phyloP scores from a whole-genome alignment of 2,329 filamentous ascomycete species.

The Metarhizium sp. region DNA sequence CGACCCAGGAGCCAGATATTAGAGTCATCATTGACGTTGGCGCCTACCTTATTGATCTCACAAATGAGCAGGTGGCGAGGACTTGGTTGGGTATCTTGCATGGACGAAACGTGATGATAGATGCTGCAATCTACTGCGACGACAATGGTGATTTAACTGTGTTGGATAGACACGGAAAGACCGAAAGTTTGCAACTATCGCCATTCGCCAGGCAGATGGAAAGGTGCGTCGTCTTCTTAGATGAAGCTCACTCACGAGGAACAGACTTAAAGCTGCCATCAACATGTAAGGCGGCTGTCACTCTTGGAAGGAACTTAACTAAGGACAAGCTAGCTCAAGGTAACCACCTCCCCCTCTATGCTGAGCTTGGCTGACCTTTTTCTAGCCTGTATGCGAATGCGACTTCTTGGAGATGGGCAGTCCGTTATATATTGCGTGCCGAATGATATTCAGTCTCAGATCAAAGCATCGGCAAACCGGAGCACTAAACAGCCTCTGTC shows the following conservation, averaged over 20 bases:
- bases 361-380: no score
- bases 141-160: constrained; percentile 44
- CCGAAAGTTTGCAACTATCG: constrained; percentile 45
- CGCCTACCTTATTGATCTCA: constrained; percentile 55
- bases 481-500: constrained; percentile 29
- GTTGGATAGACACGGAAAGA: constrained; percentile 33
- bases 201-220: constrained; percentile 46
- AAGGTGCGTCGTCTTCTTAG: constrained; percentile 54
- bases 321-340: constrained; percentile 63
- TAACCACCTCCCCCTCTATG: constrained; percentile 15
- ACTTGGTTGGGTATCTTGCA: constrained; percentile 35
- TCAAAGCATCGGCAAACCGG: constrained; percentile 18
- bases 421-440: constrained; percentile 51
- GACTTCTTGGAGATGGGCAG: constrained; percentile 55
- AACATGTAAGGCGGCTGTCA: constrained; percentile 54
- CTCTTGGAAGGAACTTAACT: constrained; percentile 50
- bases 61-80: constrained; percentile 42
- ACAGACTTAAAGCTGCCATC: constrained; percentile 53
- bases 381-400: constrained; percentile 56
- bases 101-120: not conserved
- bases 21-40: constrained; percentile 62
- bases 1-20: constrained; percentile 25
- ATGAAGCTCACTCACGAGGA: constrained; percentile 60
- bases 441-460: constrained; percentile 46
- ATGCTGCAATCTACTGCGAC: constrained; percentile 46